Evolutionary conservation across 2,329 filamentous ascomycete genomes (phyloP), one percentile per base, ranked within the genome.

Genomic region (Colletotrichum spinosum): DNA sequence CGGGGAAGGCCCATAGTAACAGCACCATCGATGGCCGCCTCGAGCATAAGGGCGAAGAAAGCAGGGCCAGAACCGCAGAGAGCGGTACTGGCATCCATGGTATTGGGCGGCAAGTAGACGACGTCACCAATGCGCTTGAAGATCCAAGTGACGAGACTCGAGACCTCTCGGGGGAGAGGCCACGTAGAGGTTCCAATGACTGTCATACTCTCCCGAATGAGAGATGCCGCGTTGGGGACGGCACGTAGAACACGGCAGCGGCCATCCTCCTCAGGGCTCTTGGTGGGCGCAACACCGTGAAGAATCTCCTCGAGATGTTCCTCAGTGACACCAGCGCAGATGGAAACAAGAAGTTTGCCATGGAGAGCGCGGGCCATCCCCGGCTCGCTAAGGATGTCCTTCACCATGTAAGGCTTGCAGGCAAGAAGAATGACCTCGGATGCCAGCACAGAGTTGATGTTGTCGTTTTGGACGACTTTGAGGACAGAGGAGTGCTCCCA

Each of bases 191-290:
- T 88, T 52, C 88, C 89, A 70, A 97, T 90, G 58, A 96, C 88
- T 4, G 90, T 95, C 92, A 96, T 96, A 70, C 87, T 90, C 77
- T 97, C 90, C 51, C 92, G 82, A 63, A 97, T 90, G 53, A 92
- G 84, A 34, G 90, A 89, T 10, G 93, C 92, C 0, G 92, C 94
- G 80, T 97, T 97, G 70, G 93, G 93, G 87, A 97, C 93, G 59
- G 91, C 92, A 38, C 93, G 85, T 5, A 97, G 89, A 49, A 96
- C 84, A 46, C 86, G 82, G 77, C 87, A 91, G 44, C 82, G 79
- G 35, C 82, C 81, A 60, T 82, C 81, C 60, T 79, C 75, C 6
- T 79, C 78, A 13, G 80, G 76, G 69, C 80, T 78, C 67, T 82
- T 77, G n/a, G 78, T 77, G 42, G 83, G 81, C 17, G 84, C 78